Base-by-base conservation (phyloP, 331 rosid genomes). In the Pyrus hybrid region DNA sequence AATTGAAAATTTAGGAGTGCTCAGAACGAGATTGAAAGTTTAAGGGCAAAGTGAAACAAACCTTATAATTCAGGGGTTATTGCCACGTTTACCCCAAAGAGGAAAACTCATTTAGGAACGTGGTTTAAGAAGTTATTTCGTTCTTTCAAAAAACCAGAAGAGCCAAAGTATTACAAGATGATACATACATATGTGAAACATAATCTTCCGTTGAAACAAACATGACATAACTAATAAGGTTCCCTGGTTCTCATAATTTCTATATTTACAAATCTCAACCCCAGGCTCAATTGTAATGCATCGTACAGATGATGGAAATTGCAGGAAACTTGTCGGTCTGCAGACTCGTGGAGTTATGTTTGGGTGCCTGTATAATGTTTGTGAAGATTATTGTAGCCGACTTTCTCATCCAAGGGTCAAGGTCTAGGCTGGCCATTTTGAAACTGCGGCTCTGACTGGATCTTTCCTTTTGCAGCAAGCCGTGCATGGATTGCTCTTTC, bases 341-440 rank as follows among this genome's bases (percentile, higher is more conserved):
- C 32, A 43, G 49, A 45, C 29, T 62, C 5, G 17, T 18, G 70
- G 49, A 45, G 41, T 35, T 35, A 33, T 7, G 70, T 62, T 18
- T 20, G 9, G 62, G 70, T 3, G 30, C 8, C 70, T 74, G 70
- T 63, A 41, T 61, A 41, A 63, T 3, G 47, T 70, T 61, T 75
- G 53, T 23, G 77, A 63, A 35, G 67, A 64, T 14, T 12, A 32
- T 54, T 76, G 29, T 18, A 67, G 72, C 60, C 5, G 74, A 77
- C 76, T 74, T 74, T 58, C 63, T 62, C 81, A 76, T 84, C 74
- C 32, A 74, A 68, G 56, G 20, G 9, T 78, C 83, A 85, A 29
- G 86, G 83, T 63, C 67, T 86, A 8, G 94, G 98, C 79, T 87
- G 70, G 47, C 98, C 98, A 84, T 93, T 91, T 65, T 95, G 73